Evolutionary conservation across 2,329 filamentous ascomycete species (phyloP), one percentile per base, ranked within the genome.

Genomic region (Aspergillus arachidicola): DNA sequence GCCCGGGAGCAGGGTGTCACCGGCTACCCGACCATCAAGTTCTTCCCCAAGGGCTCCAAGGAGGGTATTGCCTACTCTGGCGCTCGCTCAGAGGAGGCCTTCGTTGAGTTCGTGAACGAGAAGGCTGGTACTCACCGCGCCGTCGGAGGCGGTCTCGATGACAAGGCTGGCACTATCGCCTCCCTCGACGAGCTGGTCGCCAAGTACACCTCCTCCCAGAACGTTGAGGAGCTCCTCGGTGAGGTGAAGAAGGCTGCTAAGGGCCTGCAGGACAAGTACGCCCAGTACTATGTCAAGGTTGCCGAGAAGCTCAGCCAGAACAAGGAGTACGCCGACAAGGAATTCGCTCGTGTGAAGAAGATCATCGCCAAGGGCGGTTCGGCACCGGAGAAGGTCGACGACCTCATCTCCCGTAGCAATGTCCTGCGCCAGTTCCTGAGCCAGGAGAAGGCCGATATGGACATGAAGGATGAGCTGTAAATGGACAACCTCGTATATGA

Each of bases 1-100:
- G 90, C 93, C 58, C 80, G 87, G 75, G 88, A 89, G 58, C 89
- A 95, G 76, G 92, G 89, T 65, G 87, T 99, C 70, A 86, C 86
- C 60, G 92, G 91, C 41, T 99, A 96, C 85, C 95, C 95, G 57
- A 99, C 95, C 66, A 97, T 99, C 84, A 97, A 97, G 84, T 99
- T 90, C 87, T 99, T 97, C 87, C 87, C 93, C 70, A 91, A 91
- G 78, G 94, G 93, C 71, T 91, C 89, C 75, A 91, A 86, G 67
- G 88, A 91, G 74, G 79, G 88, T 53, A 85, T 89, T 71, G 76
- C 83, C 53, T 99, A 97, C 85, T 81, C 84, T 59, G 90, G 91
- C 65, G 91, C 86, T 66, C 94, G 95, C 69, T 83, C 84, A 57
- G 93, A 97, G 83, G 83, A 86, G 54, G 91, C 89, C 68, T 83